Conservation (phyloP, 768 basidiomycete genomes). For the Trametes meyenii region DNA sequence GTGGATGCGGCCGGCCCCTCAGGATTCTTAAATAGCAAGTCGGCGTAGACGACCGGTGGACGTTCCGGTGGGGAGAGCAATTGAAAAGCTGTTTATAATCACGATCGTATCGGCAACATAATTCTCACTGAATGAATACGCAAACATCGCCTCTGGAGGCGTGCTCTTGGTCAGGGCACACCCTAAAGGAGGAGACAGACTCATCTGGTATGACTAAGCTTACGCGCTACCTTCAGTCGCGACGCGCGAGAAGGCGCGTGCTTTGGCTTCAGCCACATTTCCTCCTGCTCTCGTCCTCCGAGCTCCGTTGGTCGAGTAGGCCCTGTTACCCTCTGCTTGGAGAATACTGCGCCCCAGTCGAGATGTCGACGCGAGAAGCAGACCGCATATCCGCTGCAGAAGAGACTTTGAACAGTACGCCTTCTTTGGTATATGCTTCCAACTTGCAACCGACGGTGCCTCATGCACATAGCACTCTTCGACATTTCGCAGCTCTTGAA, state of each 20-base stretch:
- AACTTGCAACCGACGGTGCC: background rate
- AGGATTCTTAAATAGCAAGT: background rate
- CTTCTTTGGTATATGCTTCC: too few species aligned
- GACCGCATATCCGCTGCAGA: constrained; percentile 18
- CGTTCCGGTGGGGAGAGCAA: background rate
- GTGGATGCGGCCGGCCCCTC: too few species aligned
- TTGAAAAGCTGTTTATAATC: background rate
- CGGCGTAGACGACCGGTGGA: background rate
- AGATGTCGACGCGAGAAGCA: constrained; percentile 20
- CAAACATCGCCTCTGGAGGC: background rate
- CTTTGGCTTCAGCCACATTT: background rate
- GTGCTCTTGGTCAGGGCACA: constrained; percentile 10
- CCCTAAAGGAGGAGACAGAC: background rate
- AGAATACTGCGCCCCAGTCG: background rate
- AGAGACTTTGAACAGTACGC: constrained; percentile 23
- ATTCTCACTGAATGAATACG: constrained; percentile 5
- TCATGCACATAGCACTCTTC: constrained; percentile 62
- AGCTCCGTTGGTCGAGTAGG: background rate
- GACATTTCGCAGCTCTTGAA: constrained; percentile 90
- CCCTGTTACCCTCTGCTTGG: background rate
- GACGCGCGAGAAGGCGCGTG: background rate
- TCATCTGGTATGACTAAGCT: constrained; percentile 14
- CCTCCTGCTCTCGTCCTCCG: background rate
- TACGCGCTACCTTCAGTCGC: background rate
- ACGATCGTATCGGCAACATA: background rate